These are phyloP conservation scores for Sclerotinia minor DNA, from an alignment of 2,329 filamentous ascomycete genomes.

Conservation along the genomic window DNA sequence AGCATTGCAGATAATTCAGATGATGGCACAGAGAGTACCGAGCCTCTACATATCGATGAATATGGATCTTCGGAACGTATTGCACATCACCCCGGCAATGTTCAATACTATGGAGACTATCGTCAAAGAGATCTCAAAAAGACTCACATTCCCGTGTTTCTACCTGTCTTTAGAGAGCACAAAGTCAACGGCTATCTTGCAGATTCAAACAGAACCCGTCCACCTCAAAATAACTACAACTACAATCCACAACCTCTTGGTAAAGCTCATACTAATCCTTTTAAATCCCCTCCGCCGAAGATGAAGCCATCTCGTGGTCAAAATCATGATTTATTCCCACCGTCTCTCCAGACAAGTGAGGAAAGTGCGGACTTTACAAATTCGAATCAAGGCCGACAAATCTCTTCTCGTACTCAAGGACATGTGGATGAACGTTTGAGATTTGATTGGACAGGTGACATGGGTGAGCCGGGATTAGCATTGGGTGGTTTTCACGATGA, in stretches of 20 bases:
- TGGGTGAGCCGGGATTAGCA: constrained; percentile 29
- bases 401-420: constrained; percentile 11
- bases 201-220: constrained; percentile 35
- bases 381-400: constrained; percentile 8
- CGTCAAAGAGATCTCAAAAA: constrained; percentile 38
- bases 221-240: constrained; percentile 26
- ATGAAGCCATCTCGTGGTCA: constrained; percentile 22
- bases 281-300: constrained; percentile 36
- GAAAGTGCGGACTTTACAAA: constrained; percentile 26
- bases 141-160: constrained; percentile 34
- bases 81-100: constrained; percentile 37
- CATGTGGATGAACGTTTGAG: constrained; percentile 14
- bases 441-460: constrained; percentile 31
- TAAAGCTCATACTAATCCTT: constrained; percentile 37
- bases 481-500: constrained; percentile 13
- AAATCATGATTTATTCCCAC: constrained; percentile 20
- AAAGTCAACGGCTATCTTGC: constrained; percentile 40
- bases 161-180: constrained; percentile 35
- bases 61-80: constrained; percentile 38
- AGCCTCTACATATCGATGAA: constrained; percentile 28
- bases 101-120: constrained; percentile 35
- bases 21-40: constrained; percentile 27
- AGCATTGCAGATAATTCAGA: constrained; percentile 40
- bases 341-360: constrained; percentile 24
- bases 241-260: constrained; percentile 32